Base-by-base conservation (phyloP, 2,329 filamentous ascomycete species). In the Gremmenia infestans region DNA sequence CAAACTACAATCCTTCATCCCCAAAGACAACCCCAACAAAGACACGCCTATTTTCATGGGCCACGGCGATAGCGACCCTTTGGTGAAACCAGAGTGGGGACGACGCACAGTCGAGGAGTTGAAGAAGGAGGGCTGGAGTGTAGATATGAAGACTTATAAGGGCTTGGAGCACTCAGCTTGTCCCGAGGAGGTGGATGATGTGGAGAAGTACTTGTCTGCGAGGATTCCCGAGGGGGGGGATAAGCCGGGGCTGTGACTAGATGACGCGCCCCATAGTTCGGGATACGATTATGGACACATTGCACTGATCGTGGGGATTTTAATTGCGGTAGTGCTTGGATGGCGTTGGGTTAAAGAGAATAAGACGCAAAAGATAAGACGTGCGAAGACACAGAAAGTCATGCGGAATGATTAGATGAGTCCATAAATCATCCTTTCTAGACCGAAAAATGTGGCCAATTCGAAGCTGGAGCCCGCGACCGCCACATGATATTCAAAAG, bases 41-140 rank as follows among this genome's bases (percentile, higher is more conserved):
- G 78, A 87, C 42, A 96, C 91, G 1, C 88, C 89, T 1, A 85
- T 97, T 60, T 89, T 94, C 72, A 88, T 97, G 85, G 91, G 82
- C 12, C 94, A 97, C 66, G 94, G 94, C n/a, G 81, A 86, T 59
- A 74, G 74, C 0, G 93, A 99, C 71, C 79, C 79, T 14, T 75
- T 96, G 3, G 88, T 97, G 8, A 80, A 78, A 63, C 81, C 85
- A 45, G 74, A 80, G 54, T 87, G 88, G 72, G 93, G 89, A 14
- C 73, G 82, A 70, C 71, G 78, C 72, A 91, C 88, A 23, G 82
- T 81, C 3, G 79, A 89, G 42, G 70, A 79, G 56, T 73, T 97
- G 51, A 85, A 83, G 71, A 79, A 81, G 40, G 73, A 86, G 71
- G 90, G 89, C 0, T 87, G 86, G 71, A 78, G 87, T 54, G 87